Base-by-base conservation (phyloP, 2,329 filamentous ascomycete species). In the Trichoderma brevicompactum region DNA sequence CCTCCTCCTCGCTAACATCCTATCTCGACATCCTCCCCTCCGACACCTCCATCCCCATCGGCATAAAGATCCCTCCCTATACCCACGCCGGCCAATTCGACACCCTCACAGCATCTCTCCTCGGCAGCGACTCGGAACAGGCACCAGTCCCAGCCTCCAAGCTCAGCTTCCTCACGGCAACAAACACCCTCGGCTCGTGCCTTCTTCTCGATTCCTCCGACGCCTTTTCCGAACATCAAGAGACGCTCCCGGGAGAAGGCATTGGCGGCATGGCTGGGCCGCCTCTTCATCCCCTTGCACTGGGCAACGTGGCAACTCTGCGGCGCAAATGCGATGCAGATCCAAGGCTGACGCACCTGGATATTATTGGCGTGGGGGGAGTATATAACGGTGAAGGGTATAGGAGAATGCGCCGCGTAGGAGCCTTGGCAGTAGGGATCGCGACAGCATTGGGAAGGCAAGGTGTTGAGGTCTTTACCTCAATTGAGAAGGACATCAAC, bases 61-160 rank as follows among this genome's bases (percentile, higher is more conserved):
- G 91, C 0, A 80, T 94, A 68, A 94, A 94, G 73, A 89, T 87
- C 1, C 91, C 91, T 5, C 91, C 91, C 0, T 94, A 92, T 70
- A 94, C 90, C 0, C 86, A 92, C 72, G 77, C 83, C 0, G 85
- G 81, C 0, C 87, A 94, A 72, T 94, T 89, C 72, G 73, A 79
- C 0, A 80, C 79, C 17, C 75, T 94, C 13, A 74, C 87, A 1
- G 68, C 75, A 0, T 84, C 87, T 0, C 75, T 93, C 6, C 41
- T 59, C 7, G 13, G 65, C 34, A 44, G 15, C 38, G 2, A 28
- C 10, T 28, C 36, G 12, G n/a, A 41, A 10, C 2, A 10, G 36
- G 36, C 50, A 23, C 50, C 36, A 8, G 69, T 8, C 67, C 71
- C n/a, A 66, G 69, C 67, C 7, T 71, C 68, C 0, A 72, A 71